These are phyloP conservation scores for Geranium brycei DNA, from an alignment of 345 rosid species.

Conservation along the genomic window DNA sequence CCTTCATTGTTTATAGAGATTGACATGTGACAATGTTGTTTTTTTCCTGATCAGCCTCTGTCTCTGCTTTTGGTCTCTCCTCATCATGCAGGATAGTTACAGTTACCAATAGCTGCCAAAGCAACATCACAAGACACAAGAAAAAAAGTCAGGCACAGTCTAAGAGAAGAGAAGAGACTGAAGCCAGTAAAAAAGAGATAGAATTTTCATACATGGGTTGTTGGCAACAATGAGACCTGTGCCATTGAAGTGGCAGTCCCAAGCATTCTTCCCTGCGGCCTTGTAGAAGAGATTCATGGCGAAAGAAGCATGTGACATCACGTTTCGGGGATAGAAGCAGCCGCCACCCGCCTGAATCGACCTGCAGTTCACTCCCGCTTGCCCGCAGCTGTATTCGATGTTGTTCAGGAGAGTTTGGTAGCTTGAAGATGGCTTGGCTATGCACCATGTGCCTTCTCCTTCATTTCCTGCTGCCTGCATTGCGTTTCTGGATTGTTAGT, in stretches of 20 bases:
- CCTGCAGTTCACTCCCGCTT: constrained; percentile 4
- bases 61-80: background rate
- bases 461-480: background rate
- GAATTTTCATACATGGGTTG: constrained; percentile 10
- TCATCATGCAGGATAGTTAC: background rate
- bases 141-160: too few species aligned
- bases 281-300: constrained; percentile 13
- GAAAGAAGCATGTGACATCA: constrained; percentile 5
- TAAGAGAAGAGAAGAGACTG: too few species aligned
- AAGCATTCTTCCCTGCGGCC: constrained; percentile 10
- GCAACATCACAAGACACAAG: too few species aligned
- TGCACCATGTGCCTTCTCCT: constrained; percentile 8
- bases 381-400: constrained; percentile 9
- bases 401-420: background rate
- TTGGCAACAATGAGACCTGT: constrained; percentile 6
- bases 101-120: background rate
- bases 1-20: background rate
- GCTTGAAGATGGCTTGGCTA: constrained; percentile 5
- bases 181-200: too few species aligned
- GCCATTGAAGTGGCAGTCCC: constrained; percentile 10
- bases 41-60: too few species aligned
- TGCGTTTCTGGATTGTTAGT: too few species aligned
- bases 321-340: constrained; percentile 9
- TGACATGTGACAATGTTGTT: background rate
- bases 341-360: constrained; percentile 10